Percentiles rank a stretch among this genome's conserved stretches.
phyloP scores from a whole-genome alignment of 495 filamentous ascomycete species.

The Hypomontagnella monticulosa region DNA sequence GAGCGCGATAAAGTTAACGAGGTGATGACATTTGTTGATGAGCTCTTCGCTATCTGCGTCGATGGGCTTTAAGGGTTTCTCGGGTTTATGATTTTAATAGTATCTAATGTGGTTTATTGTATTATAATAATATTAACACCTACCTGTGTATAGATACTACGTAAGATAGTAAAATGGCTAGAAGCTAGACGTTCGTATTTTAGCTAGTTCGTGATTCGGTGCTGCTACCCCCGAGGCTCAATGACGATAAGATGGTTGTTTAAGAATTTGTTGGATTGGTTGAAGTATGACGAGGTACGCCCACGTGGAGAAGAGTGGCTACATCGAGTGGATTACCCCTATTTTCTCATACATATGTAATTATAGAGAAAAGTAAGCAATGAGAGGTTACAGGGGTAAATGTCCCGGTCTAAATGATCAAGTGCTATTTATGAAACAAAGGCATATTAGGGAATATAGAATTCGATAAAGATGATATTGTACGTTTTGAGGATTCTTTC shows the following conservation, averaged over 20 bases:
- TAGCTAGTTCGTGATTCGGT: too few relatives aligned
- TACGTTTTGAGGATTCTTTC: not conserved
- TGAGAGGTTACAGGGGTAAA: not conserved
- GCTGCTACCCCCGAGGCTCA: too few relatives aligned
- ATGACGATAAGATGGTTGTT: too few relatives aligned
- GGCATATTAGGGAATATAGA: not conserved
- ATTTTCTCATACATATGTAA: constrained; percentile 24
- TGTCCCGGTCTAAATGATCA: not conserved
- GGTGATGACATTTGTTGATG: constrained; percentile 52
- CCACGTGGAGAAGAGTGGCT: constrained; percentile 36
- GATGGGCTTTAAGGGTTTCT: constrained; percentile 29
- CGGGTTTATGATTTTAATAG: not conserved
- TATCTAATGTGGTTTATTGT: not conserved
- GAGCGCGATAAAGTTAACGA: constrained; percentile 41
- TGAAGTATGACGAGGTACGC: constrained; percentile 16
- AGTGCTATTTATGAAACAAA: not conserved
- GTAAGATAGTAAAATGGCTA: too few relatives aligned
- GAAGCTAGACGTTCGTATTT: too few relatives aligned
- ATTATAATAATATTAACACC: not conserved
- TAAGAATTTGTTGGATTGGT: too few relatives aligned
- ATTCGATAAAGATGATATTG: constrained; percentile 7
- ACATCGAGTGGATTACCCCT: constrained; percentile 33
- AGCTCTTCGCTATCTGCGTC: constrained; percentile 49
- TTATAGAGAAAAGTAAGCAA: constrained; percentile 7
- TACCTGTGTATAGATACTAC: not conserved